Conservation (phyloP, 257 asterid genomes). For the Fraxinus cuspidata region DNA sequence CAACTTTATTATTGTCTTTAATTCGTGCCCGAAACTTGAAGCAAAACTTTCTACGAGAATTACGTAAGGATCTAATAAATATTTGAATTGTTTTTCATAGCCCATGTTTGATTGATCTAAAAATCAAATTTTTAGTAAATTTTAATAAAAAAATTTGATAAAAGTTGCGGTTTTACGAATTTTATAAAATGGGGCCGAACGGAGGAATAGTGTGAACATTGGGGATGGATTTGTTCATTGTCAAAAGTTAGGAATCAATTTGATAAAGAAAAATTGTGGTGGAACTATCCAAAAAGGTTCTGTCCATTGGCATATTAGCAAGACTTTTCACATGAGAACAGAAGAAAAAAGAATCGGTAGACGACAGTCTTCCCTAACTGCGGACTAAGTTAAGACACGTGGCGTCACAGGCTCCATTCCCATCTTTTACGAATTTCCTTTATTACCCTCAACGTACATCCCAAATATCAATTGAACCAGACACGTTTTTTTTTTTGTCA, state of each 20-base stretch:
- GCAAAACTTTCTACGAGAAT: too few relatives aligned
- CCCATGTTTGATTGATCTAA: too few relatives aligned
- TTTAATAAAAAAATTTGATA: too few relatives aligned
- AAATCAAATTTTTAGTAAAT: too few relatives aligned
- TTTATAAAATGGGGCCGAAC: too few relatives aligned
- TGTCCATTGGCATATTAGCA: too few relatives aligned
- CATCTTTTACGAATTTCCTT: background rate
- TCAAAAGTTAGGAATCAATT: conserved; percentile 19
- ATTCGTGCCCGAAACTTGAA: too few relatives aligned
- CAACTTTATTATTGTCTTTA: too few relatives aligned
- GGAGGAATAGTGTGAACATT: background rate
- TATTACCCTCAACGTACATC: background rate
- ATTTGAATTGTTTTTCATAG: too few relatives aligned
- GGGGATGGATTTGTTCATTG: background rate
- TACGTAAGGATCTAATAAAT: too few relatives aligned
- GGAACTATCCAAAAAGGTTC: conserved; percentile 28
- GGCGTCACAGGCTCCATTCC: conserved; percentile 27
- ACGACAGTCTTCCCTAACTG: conserved; percentile 24
- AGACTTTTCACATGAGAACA: too few relatives aligned
- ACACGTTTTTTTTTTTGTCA: conserved; percentile 31
- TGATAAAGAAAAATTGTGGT: conserved; percentile 28
- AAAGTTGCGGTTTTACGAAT: too few relatives aligned
- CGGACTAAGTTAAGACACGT: conserved; percentile 40
- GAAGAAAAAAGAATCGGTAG: background rate
- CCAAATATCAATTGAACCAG: conserved; percentile 13